phyloP scores from a whole-genome alignment of 2,329 filamentous ascomycete genomes.

The Elsinoe perseae region DNA sequence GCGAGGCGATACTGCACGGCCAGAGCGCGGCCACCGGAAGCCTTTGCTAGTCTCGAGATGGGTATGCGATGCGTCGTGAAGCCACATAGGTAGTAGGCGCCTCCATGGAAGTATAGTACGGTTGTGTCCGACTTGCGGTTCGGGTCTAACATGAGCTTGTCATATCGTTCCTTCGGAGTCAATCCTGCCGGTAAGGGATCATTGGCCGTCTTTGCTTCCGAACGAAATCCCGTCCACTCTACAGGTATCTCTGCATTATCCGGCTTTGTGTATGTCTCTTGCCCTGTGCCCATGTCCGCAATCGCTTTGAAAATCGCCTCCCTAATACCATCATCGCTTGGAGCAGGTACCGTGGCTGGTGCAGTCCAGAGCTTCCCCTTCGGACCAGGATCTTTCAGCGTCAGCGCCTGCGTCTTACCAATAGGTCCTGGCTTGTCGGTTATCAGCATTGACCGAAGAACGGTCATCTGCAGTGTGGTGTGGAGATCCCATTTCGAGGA shows the following conservation, averaged over 20 bases:
- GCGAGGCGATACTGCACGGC: conserved; percentile 67
- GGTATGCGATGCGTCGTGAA: conserved; percentile 57
- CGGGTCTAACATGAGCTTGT: conserved; percentile 59
- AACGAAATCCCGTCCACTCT: conserved; percentile 69
- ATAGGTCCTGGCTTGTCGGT: conserved; percentile 45
- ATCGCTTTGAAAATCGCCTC: conserved; percentile 53
- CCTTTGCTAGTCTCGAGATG: conserved; percentile 55
- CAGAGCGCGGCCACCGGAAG: conserved; percentile 61
- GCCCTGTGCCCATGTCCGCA: conserved; percentile 42
- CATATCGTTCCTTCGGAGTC: conserved; percentile 58
- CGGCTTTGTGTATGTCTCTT: conserved; percentile 40
- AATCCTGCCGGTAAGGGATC: conserved; percentile 46
- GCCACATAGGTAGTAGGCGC: conserved; percentile 65
- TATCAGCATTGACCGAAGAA: conserved; percentile 60
- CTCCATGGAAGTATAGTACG: conserved; percentile 68
- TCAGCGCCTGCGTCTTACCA: conserved; percentile 55
- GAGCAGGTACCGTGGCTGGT: conserved; percentile 56
- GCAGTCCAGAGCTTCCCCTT: conserved; percentile 79
- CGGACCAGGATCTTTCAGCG: conserved; percentile 56
- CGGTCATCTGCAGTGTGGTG: conserved; percentile 62
- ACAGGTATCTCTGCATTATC: conserved; percentile 53
- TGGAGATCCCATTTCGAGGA: conserved; percentile 70
- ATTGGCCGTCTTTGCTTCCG: conserved; percentile 40
- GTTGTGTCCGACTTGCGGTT: conserved; percentile 49
- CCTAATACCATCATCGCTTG: conserved; percentile 42